Evolutionary conservation across 352 stramenopile genomes (phyloP), one percentile per base, ranked within the genome.

Genomic region (Globisporangium spinosum): DNA sequence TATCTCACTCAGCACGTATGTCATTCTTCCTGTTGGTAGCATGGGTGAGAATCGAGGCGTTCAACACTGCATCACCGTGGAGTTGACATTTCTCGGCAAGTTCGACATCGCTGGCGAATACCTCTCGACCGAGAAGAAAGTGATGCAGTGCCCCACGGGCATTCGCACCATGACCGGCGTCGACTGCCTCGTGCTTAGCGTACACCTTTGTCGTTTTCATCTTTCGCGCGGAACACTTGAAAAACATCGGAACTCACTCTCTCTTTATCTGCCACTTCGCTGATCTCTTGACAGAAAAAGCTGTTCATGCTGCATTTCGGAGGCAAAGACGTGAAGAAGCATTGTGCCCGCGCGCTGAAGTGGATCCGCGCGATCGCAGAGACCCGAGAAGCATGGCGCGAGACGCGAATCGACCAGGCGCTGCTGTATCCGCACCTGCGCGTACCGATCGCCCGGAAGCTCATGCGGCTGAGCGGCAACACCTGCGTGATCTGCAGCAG

Each of bases 381-480:
- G 54, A 75, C 80, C 35, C 82, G 87, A 3, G 82, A 91, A 27
- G 81, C 70, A 27, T 94, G 87, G 85, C 78, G 85, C 15, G 83
- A 95, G 65, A 91, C 85, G 1, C 83, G 87, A 23, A 74, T 95
- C 34, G 72, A 87, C 38, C 85, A 94, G 61, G 85, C 85, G 8
- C 70, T 90, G 57, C 59, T 77, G 51, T 91, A 93, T 58, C 83
- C 87, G 25, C 80, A 84, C 51, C 63, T 92, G 55, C 83, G 81
- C 29, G 79, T 93, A 22, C 82, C 85, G 15, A 90, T 93, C 68
- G 93, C 85, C 27, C 78, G 84, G 54, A 93, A 93, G 67, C 84
- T 94, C 69, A 94, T 95, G 87, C 82, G 87, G 5, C 71, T 93
- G 4, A 94, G 85, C 62, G 84, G 80, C 27, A 95, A 95, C 53